These are phyloP conservation scores for Termitomyces sp. DNA, from an alignment of 768 basidiomycete genomes.

Conservation along the genomic window DNA sequence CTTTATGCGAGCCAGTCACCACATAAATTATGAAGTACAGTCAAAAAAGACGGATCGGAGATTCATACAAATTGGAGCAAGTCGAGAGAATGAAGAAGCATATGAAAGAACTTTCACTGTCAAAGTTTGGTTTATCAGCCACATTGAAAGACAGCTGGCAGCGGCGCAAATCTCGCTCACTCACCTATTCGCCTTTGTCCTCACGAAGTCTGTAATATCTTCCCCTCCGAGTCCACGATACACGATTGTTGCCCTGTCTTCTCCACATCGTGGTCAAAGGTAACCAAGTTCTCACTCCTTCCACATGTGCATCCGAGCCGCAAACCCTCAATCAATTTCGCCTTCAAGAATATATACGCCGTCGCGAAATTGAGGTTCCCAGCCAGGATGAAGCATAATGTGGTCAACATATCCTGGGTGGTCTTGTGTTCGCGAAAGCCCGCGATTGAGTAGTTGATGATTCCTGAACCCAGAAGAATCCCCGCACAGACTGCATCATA, in stretches of 20 bases:
- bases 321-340: slow-evolving; percentile 4
- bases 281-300: not conserved
- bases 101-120: no score
- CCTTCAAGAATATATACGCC: slow-evolving; percentile 11
- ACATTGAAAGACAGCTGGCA: not conserved
- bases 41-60: no score
- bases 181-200: not conserved
- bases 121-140: no score
- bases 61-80: no score
- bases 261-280: not conserved
- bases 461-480: slow-evolving; percentile 11
- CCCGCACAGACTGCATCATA: slow-evolving; percentile 12
- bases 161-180: not conserved
- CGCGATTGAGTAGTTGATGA: slow-evolving; percentile 11
- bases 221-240: not conserved
- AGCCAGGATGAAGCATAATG: slow-evolving; percentile 6
- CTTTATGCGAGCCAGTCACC: no score
- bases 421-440: slow-evolving; percentile 4
- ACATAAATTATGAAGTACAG: no score
- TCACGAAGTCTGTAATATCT: no score
- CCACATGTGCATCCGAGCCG: not conserved
- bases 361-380: slow-evolving; percentile 7
- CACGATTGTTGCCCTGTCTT: not conserved
- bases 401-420: not conserved
- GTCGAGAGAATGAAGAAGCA: no score